Percentiles rank a stretch among this genome's conserved stretches.
These are phyloP conservation scores for Uronychia binucleata DNA, from an alignment of 73 alveolate genomes.

Conservation along the genomic window DNA sequence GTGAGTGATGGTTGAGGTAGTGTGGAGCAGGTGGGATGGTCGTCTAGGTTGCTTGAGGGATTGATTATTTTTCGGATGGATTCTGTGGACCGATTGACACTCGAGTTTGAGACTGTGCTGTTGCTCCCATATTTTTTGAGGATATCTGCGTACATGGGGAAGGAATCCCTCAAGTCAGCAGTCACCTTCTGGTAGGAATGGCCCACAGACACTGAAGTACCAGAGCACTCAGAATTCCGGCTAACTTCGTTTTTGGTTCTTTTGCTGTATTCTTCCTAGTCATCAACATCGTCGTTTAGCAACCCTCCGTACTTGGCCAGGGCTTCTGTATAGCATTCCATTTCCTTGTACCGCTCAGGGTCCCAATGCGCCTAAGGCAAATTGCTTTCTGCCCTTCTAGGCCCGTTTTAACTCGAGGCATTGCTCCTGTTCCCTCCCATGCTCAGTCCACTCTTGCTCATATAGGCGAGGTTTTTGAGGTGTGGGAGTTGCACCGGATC, in stretches of 20 bases:
- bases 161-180: background rate
- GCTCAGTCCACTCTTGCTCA: background rate
- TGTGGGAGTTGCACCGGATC: background rate
- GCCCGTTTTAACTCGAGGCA: background rate
- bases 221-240: background rate
- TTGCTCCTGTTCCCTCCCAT: background rate
- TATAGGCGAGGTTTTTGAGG: background rate
- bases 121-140: background rate
- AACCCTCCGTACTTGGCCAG: background rate
- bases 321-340: background rate
- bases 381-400: background rate
- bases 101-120: background rate
- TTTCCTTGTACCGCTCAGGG: background rate
- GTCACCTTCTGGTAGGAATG: background rate
- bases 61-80: no score
- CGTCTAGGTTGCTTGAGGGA: no score
- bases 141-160: background rate
- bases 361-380: background rate
- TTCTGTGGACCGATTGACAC: no score
- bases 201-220: background rate
- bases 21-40: no score
- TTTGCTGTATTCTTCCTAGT: background rate
- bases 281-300: background rate
- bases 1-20: no score
- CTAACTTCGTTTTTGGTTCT: background rate